Percentiles rank a stretch among this genome's conserved stretches.
Evolutionary conservation across 345 rosid species (phyloP).

Genomic region (Brassica cretica): DNA sequence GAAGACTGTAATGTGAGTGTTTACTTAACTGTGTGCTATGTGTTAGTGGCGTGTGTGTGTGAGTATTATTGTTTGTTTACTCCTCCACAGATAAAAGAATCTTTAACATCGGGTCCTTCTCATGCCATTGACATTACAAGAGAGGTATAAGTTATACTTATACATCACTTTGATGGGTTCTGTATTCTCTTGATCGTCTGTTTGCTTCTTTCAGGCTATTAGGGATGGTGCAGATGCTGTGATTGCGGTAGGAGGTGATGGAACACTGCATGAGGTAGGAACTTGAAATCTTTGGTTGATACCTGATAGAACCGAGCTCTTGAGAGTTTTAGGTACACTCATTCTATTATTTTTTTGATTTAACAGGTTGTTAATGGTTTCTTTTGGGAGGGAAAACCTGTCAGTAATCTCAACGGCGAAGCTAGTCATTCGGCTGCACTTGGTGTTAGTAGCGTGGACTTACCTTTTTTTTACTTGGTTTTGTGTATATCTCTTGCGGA

Average conservation of each 20-base stretch:
- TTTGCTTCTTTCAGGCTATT: constrained; percentile 59
- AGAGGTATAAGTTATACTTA: constrained; percentile 52
- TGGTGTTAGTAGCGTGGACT: constrained; percentile 61
- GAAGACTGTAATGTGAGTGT: constrained; percentile 71
- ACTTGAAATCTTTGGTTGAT: not conserved
- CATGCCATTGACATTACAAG: constrained; percentile 94
- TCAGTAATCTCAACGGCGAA: constrained; percentile 46
- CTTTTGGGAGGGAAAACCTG: constrained; percentile 80
- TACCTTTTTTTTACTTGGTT: constrained; percentile 1
- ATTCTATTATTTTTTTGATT: constrained; percentile 10
- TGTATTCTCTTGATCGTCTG: not conserved
- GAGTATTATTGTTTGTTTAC: not conserved
- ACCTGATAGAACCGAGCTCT: constrained; percentile 2
- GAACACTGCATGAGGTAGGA: constrained; percentile 90
- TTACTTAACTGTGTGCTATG: not conserved
- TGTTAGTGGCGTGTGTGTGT: not conserved
- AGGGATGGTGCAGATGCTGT: constrained; percentile 94
- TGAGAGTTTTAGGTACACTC: constrained; percentile 1
- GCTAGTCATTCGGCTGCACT: constrained; percentile 71
- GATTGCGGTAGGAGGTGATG: constrained; percentile 99
- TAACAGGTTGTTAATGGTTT: constrained; percentile 91
- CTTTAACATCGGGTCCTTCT: constrained; percentile 78
- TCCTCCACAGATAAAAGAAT: not conserved
- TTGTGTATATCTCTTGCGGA: not conserved
- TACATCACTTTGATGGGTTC: constrained; percentile 12